Base-by-base conservation (phyloP, 306 rosid genomes). In the Trichosanthes cucumerina region DNA sequence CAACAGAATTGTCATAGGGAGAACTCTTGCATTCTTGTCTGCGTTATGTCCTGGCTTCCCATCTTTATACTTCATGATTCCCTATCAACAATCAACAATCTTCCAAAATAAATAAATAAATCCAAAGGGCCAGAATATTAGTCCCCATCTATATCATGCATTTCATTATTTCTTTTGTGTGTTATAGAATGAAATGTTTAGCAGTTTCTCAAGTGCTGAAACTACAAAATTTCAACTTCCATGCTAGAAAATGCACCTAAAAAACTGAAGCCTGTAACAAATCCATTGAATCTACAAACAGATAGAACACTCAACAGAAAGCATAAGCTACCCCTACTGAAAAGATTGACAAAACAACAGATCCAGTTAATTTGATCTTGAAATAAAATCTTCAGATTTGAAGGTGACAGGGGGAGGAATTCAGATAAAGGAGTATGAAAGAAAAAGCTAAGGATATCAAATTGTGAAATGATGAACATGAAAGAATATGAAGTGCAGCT, bases 41-140 rank as follows among this genome's bases (percentile, higher is more conserved):
- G 86, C 81, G 3, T 65, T 86, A 76, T 71, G 33, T 58, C 83
- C 86, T 64, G 90, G 93, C 87, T 96, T 96, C 64, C 93, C 97
- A 82, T 96, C 99, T 85, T 92, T 92, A 80, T 91, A 82, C 89
- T 92, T 96, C 99, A 96, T 96, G 83, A 26, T 90, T 50, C 59
- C 69, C 49, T 43, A 78, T 80, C 53, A 83, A 79, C 84, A 79
- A 80, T 85, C 98, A 89, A 93, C 87, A 80, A 9, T 11, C 59
- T 54, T 26, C 59, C 6, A 54, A 53, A 54, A 15, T 4, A 14
- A 49, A 14, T 14, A 44, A 38, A 59, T 2, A 79, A 59, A 84
- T 15, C 54, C 36, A 81, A 71, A 36, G 73, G 52, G 79, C 64
- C 18, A 49, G 19, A 33, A 12, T 49, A 10, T 33, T 12, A 59